A percentile compares a stretch with the other conserved stretches of the same genome.
These are phyloP conservation scores for Heliamphora exappendiculata DNA, from an alignment of 148 eudicot genomes.

Conservation along the genomic window DNA sequence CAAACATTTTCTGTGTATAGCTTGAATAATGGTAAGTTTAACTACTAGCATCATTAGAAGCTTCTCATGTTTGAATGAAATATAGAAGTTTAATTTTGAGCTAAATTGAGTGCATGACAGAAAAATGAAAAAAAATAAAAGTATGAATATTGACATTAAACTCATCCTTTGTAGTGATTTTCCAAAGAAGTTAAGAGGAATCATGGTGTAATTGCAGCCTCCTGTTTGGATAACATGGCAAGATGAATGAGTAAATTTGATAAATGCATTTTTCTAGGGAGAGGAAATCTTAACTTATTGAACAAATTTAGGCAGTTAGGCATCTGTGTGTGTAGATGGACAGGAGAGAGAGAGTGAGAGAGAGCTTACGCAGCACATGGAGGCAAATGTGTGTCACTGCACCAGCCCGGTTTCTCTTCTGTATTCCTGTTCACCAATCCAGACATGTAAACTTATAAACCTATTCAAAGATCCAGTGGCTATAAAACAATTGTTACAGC, in stretches of 20 bases:
- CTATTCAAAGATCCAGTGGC: neutral
- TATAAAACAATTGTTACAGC: neutral
- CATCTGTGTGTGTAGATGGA: neutral
- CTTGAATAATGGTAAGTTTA: neutral
- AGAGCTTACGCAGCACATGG: constrained; percentile 88
- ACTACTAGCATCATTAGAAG: neutral
- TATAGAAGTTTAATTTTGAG: neutral
- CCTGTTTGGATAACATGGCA: neutral
- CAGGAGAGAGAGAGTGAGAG: constrained; percentile 23
- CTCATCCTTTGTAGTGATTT: neutral
- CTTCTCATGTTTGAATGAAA: neutral
- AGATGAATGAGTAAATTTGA: neutral
- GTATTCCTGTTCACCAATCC: constrained; percentile 51
- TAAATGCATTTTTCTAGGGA: neutral
- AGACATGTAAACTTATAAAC: constrained; percentile 12
- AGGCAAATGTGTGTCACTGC: constrained; percentile 67
- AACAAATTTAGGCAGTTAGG: neutral
- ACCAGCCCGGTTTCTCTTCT: constrained; percentile 86
- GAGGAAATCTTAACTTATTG: neutral
- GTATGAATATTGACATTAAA: neutral
- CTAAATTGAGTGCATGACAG: neutral
- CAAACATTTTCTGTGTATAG: neutral
- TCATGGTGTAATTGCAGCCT: neutral
- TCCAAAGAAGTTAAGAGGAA: neutral
- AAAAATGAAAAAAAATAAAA: neutral